phyloP scores from a whole-genome alignment of 345 rosid genomes.

The Euphorbia lathyris region DNA sequence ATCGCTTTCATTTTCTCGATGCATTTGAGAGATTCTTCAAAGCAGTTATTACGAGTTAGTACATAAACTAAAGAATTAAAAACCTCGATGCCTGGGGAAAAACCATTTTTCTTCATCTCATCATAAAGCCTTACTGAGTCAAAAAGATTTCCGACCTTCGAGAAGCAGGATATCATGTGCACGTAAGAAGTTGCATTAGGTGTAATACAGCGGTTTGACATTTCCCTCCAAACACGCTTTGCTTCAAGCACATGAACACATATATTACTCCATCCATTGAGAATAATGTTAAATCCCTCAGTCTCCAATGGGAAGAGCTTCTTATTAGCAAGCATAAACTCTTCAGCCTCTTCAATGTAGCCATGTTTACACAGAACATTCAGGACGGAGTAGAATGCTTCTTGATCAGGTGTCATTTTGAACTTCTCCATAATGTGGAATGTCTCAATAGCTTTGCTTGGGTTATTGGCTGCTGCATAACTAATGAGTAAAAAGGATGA shows the following conservation, averaged over 20 bases:
- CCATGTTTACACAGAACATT: constrained; percentile 67
- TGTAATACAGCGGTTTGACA: constrained; percentile 60
- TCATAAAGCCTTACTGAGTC: constrained; percentile 76
- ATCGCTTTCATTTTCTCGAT: constrained; percentile 54
- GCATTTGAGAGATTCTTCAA: constrained; percentile 59
- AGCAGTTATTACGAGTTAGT: constrained; percentile 65
- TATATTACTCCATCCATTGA: constrained; percentile 77
- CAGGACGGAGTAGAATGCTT: constrained; percentile 57
- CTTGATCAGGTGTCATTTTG: constrained; percentile 65
- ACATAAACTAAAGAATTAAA: constrained; percentile 73
- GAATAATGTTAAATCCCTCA: constrained; percentile 66
- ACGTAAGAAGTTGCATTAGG: constrained; percentile 65
- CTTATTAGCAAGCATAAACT: constrained; percentile 75
- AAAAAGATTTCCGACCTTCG: constrained; percentile 77
- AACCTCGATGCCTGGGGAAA: constrained; percentile 55
- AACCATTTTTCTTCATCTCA: constrained; percentile 85
- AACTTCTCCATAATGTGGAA: constrained; percentile 76
- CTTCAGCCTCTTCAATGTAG: constrained; percentile 88
- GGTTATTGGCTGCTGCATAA: constrained; percentile 74
- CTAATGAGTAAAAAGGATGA: constrained; percentile 31
- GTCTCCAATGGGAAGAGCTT: constrained; percentile 65
- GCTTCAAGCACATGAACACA: constrained; percentile 68
- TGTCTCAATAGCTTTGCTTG: constrained; percentile 64
- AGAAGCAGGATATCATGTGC: constrained; percentile 78
- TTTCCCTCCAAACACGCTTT: constrained; percentile 84